These are phyloP conservation scores for Halenospora varia DNA, from an alignment of 495 filamentous ascomycete genomes.

Conservation along the genomic window DNA sequence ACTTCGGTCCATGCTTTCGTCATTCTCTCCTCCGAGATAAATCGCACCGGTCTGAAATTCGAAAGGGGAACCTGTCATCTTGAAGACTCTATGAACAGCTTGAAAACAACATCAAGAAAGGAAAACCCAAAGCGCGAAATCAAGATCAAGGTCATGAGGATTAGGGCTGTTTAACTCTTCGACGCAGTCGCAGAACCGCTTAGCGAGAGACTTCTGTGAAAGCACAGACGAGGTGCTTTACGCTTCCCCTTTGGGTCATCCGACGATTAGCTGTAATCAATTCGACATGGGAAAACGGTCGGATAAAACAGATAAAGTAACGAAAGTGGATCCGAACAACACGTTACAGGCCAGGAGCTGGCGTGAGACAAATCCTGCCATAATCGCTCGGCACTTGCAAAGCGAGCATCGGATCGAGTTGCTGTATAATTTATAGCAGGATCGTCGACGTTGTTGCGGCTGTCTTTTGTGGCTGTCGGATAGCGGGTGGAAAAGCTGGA, in stretches of 20 bases:
- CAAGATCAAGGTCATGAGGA: neutral
- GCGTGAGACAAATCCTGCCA: neutral
- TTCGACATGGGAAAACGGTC: neutral
- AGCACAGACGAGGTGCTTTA: neutral
- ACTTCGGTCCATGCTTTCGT: neutral
- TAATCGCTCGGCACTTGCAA: neutral
- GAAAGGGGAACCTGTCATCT: neutral
- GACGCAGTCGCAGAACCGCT: neutral
- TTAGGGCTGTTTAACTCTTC: neutral
- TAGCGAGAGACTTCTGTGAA: neutral
- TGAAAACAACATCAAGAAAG: neutral
- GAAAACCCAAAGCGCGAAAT: neutral
- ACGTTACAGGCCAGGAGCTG: neutral
- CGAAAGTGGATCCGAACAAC: neutral
- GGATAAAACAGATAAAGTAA: neutral
- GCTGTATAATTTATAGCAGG: neutral
- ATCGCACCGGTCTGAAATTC: neutral
- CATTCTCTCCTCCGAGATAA: neutral
- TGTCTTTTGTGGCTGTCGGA: neutral
- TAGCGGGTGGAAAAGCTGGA: neutral
- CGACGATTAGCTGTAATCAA: neutral
- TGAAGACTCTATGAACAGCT: neutral
- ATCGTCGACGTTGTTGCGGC: no score
- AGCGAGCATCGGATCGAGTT: neutral
- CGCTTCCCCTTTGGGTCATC: neutral